These are phyloP conservation scores for Diversispora epigaea DNA, from an alignment of 192 early-diverging fungal species.

Conservation along the genomic window DNA sequence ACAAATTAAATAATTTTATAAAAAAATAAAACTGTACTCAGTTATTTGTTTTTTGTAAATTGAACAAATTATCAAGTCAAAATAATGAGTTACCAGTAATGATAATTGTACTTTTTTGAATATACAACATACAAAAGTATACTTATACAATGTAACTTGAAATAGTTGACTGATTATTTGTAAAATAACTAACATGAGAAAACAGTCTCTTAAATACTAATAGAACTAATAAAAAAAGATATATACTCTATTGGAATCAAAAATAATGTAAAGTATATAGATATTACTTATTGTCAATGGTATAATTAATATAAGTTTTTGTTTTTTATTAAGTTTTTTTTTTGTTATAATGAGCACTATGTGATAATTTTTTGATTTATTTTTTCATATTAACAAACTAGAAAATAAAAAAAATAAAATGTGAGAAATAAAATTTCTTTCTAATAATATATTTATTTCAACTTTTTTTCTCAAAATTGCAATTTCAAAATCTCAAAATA, in stretches of 20 bases:
- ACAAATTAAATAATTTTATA: neutral
- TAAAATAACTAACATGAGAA: neutral
- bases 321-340: neutral
- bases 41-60: neutral
- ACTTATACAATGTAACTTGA: neutral
- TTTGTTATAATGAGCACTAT: slow-evolving; percentile 5
- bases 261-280: no score
- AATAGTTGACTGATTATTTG: neutral
- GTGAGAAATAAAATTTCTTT: no score
- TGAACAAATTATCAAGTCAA: no score
- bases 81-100: neutral
- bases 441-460: no score
- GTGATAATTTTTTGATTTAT: neutral
- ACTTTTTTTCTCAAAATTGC: no score
- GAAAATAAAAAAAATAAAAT: no score
- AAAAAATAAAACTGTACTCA: neutral
- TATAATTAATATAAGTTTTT: neutral
- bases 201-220: no score
- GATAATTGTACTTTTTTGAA: neutral
- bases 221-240: neutral
- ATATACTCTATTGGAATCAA: neutral
- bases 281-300: slow-evolving; percentile 8
- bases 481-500: no score
- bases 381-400: no score
- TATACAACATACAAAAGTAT: neutral